Evolutionary conservation across 169 alveolate species (phyloP), one percentile per base, ranked within the genome.

Genomic region (Plasmodium ovale): DNA sequence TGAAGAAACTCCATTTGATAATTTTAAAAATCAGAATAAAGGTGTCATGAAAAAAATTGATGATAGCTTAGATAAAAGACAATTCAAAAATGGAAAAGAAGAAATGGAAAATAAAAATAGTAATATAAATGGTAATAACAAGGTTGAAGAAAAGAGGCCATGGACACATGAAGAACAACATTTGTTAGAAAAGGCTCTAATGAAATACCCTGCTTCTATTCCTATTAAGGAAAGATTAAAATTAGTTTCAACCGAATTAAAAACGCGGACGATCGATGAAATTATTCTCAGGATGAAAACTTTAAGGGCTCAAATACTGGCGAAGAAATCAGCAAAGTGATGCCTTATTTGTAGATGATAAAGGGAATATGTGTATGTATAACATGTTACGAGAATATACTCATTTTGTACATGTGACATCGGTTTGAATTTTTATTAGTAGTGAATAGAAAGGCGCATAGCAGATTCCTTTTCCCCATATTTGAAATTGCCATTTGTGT

Each of bases 131-230:
- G 54, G 39, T n/a, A 72, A 70, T 37, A 64, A 44, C 47, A 14
- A 58, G 29, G 21, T 31, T 21, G 72, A 16, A 25, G 87, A 33
- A 51, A 87, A 51, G 51, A 90, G 72, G 29, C 64, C 91, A 10
- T 94, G 97, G 97, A 94, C 93, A 31, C 87, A 92, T 29, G 95
- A 93, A 23, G 95, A 94, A 74, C 97, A 94, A 92, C 53, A 73
- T 68, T 82, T 85, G 58, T 88, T 94, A 67, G 97, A 94, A 89
- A 92, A 87, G 62, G 94, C 95, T 1, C 49, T 94, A 62, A 92
- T 92, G 84, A 92, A 94, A 77, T 92, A 92, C 33, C 95, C 97
- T 12, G 74, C 95, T 2, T 89, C 95, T 58, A 49, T 94, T 12
- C 95, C 95, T 10, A 71, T 91, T 42, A 94, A 88, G 51, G 95